Evolutionary conservation across 2,329 filamentous ascomycete genomes (phyloP).

Genomic region (Fusarium falciforme): DNA sequence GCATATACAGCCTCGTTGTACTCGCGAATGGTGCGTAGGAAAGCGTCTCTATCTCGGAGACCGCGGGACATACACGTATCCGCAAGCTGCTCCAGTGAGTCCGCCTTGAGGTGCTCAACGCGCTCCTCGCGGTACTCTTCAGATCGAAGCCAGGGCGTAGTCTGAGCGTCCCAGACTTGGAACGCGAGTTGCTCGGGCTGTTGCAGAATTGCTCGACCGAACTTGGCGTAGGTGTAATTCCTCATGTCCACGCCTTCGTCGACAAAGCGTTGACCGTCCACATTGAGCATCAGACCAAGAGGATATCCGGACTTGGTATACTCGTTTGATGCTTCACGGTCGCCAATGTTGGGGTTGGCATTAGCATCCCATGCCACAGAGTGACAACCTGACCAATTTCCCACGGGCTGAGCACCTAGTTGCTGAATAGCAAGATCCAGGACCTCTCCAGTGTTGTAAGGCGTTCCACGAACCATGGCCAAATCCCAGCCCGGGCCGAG

Average conservation of each 20-base stretch:
- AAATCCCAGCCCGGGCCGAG: slow-evolving; percentile 54
- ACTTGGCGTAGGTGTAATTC: slow-evolving; percentile 76
- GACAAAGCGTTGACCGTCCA: slow-evolving; percentile 69
- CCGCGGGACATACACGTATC: slow-evolving; percentile 59
- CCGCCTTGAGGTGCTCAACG: slow-evolving; percentile 63
- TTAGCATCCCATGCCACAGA: slow-evolving; percentile 74
- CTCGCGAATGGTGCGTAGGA: slow-evolving; percentile 63
- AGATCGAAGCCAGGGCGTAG: slow-evolving; percentile 62
- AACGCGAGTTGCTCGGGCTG: slow-evolving; percentile 71
- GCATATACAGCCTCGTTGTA: slow-evolving; percentile 69
- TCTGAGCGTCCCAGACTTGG: slow-evolving; percentile 71
- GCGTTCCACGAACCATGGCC: slow-evolving; percentile 43
- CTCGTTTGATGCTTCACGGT: slow-evolving; percentile 71
- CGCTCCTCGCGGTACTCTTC: slow-evolving; percentile 73
- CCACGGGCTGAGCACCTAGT: slow-evolving; percentile 62
- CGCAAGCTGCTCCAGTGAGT: slow-evolving; percentile 66
- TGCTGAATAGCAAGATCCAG: slow-evolving; percentile 64
- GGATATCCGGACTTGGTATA: slow-evolving; percentile 78
- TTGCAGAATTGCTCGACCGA: slow-evolving; percentile 69
- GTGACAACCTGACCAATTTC: slow-evolving; percentile 74
- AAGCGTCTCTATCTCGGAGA: slow-evolving; percentile 56
- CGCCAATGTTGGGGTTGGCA: slow-evolving; percentile 64
- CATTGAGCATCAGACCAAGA: slow-evolving; percentile 73
- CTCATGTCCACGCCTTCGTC: slow-evolving; percentile 74
- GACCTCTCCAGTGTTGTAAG: slow-evolving; percentile 40